These are phyloP conservation scores for Cadophora gregata DNA, from an alignment of 2,329 filamentous ascomycete genomes.

Conservation along the genomic window DNA sequence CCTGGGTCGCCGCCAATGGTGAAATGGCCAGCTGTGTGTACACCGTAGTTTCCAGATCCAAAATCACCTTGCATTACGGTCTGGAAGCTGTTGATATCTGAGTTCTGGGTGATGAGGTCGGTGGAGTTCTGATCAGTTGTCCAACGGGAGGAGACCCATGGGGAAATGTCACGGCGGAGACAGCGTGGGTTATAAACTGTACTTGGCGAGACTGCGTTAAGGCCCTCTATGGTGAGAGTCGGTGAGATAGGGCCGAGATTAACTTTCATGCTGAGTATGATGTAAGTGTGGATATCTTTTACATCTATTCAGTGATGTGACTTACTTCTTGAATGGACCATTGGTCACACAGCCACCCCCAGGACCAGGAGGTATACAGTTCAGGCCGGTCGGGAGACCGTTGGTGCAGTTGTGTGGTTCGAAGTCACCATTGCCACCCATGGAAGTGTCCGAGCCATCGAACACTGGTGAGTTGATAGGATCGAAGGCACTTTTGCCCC, in stretches of 20 bases:
- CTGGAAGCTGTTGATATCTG: constrained; percentile 47
- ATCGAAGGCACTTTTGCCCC: constrained; percentile 51
- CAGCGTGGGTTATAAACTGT: constrained; percentile 51
- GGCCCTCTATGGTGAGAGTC: constrained; percentile 39
- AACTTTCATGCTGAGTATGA: constrained; percentile 41
- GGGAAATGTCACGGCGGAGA: constrained; percentile 50
- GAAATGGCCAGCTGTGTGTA: constrained; percentile 51
- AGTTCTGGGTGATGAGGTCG: constrained; percentile 46
- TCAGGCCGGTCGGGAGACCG: constrained; percentile 33
- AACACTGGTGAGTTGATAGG: constrained; percentile 57
- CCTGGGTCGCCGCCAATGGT: constrained; percentile 54
- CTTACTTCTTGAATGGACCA: constrained; percentile 52
- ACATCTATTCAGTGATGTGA: not conserved
- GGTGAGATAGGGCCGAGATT: constrained; percentile 55
- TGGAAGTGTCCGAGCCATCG: constrained; percentile 57
- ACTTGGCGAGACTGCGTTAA: constrained; percentile 24
- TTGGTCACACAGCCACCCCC: constrained; percentile 61
- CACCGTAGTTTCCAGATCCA: constrained; percentile 44
- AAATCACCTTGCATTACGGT: constrained; percentile 52
- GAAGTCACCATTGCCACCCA: constrained; percentile 55
- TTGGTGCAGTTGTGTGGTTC: constrained; percentile 41
- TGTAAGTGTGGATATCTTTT: constrained; percentile 16
- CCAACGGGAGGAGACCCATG: constrained; percentile 46
- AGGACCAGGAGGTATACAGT: constrained; percentile 52
- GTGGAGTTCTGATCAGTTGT: constrained; percentile 47